These are phyloP conservation scores for Lepiota venenata DNA, from an alignment of 768 basidiomycete species.

Conservation along the genomic window DNA sequence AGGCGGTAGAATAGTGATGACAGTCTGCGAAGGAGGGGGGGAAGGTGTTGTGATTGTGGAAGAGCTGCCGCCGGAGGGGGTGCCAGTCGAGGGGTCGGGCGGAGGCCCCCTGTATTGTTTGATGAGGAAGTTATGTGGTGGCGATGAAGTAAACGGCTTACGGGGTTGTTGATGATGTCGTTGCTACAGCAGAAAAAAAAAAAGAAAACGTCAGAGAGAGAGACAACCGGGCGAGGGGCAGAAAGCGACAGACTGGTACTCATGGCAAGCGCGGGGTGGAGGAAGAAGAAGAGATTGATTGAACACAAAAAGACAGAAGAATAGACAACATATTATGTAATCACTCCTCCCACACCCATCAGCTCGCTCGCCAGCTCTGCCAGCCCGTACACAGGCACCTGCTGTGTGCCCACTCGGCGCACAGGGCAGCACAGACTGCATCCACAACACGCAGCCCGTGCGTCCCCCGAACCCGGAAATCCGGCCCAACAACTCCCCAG, in stretches of 20 bases:
- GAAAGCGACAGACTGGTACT: too few relatives aligned
- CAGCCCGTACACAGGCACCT: constrained; percentile 11
- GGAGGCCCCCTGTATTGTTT: background rate
- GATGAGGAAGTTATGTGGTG: background rate
- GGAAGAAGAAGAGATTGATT: too few relatives aligned
- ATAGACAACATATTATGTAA: background rate
- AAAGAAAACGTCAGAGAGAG: too few relatives aligned
- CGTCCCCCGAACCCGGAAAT: constrained; percentile 10
- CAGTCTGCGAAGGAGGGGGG: background rate
- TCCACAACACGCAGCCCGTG: constrained; percentile 11
- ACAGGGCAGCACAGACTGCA: constrained; percentile 11
- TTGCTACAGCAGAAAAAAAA: too few relatives aligned
- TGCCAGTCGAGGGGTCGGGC: background rate
- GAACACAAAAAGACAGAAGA: background rate
- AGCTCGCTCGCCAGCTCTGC: constrained; percentile 8
- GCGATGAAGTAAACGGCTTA: background rate
- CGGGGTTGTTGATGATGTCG: too few relatives aligned
- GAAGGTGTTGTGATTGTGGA: background rate
- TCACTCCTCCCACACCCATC: background rate
- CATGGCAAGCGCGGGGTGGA: too few relatives aligned
- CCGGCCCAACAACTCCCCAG: constrained; percentile 12
- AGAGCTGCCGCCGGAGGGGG: background rate
- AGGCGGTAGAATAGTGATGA: background rate
- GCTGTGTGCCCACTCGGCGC: constrained; percentile 12
- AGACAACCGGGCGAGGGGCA: too few relatives aligned